Conservation (phyloP, 2,329 filamentous ascomycete species). For the Fusarium miscanthi region DNA sequence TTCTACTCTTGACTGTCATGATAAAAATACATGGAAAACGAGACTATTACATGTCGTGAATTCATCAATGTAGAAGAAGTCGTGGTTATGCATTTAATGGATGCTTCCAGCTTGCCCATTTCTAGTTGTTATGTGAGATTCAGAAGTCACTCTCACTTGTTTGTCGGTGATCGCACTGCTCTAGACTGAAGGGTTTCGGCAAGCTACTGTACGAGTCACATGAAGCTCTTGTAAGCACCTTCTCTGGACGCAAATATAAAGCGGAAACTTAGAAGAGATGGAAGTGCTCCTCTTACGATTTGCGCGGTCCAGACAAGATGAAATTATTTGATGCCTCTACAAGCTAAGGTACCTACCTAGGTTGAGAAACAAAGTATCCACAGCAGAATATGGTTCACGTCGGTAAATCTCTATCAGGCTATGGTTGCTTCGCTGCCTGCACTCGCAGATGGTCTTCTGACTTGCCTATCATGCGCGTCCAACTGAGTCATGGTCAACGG, state of each 20-base stretch:
- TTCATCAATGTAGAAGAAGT: too few species aligned
- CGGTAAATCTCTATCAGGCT: neutral
- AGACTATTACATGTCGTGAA: fast-evolving
- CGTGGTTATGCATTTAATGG: neutral
- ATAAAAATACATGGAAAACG: neutral
- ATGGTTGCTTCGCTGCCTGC: neutral
- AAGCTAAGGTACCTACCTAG: neutral
- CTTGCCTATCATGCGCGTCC: neutral
- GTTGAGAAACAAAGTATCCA: neutral
- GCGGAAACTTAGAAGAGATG: neutral
- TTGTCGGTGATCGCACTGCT: neutral
- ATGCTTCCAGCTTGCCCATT: neutral
- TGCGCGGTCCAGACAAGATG: neutral
- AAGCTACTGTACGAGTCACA: neutral
- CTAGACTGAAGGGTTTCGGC: neutral
- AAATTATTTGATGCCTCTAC: neutral
- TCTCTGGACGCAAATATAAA: neutral
- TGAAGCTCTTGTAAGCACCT: fast-evolving
- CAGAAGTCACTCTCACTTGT: neutral
- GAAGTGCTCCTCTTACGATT: neutral
- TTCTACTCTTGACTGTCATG: neutral
- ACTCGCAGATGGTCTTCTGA: neutral
- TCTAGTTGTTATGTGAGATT: neutral
- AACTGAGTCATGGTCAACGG: neutral
- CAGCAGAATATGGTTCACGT: neutral